These are phyloP conservation scores for Psophocarpus tetragonolobus DNA, from an alignment of 306 rosid genomes.

Conservation along the genomic window DNA sequence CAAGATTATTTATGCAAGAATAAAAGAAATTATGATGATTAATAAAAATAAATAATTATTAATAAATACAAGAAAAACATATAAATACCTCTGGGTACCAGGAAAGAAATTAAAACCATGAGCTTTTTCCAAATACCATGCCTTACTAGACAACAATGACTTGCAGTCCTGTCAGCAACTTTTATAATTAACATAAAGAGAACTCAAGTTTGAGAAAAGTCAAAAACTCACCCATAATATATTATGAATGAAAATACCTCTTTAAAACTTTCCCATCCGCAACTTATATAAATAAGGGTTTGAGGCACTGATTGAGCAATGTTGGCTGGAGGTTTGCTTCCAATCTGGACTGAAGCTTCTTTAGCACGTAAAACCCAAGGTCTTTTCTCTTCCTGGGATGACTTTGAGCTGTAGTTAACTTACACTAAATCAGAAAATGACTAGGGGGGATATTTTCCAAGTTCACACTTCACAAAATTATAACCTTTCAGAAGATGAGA, in stretches of 20 bases:
- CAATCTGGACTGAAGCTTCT: conserved; percentile 73
- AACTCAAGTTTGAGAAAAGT: conserved; percentile 26
- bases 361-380: conserved; percentile 96
- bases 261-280: conserved; percentile 99
- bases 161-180: conserved; percentile 72
- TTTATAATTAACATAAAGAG: conserved; percentile 7
- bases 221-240: conserved; percentile 22
- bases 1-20: background rate
- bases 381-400: conserved; percentile 82
- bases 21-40: background rate
- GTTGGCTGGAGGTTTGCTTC: conserved; percentile 53
- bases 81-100: conserved; percentile 75
- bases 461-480: conserved; percentile 28
- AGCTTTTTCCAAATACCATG: conserved; percentile 83
- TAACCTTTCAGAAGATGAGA: conserved; percentile 64
- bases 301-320: conserved; percentile 57
- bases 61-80: conserved; percentile 2
- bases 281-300: conserved; percentile 92
- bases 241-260: conserved; percentile 57
- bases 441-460: conserved; percentile 24
- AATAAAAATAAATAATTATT: background rate
- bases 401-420: conserved; percentile 54
- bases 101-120: conserved; percentile 89
- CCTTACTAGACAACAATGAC: conserved; percentile 67
- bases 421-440: conserved; percentile 38